phyloP scores from a whole-genome alignment of 2,329 filamentous ascomycete genomes.

The Colletotrichum musicola region DNA sequence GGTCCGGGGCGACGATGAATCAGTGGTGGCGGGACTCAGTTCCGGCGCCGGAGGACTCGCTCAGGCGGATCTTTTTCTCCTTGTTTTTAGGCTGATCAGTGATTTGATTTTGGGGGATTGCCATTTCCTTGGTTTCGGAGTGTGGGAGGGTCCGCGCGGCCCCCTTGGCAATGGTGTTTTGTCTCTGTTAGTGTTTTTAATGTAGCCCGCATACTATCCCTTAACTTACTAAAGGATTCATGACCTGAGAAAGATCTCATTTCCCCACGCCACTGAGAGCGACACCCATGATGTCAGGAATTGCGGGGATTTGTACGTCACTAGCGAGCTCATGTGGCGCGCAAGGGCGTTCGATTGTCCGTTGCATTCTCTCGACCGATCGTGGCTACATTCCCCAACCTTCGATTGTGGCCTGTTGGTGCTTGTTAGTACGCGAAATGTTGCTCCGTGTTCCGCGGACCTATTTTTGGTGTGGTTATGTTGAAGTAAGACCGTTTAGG shows the following conservation, averaged over 20 bases:
- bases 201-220: too few species aligned
- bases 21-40: constrained; percentile 4
- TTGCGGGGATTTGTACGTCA: constrained; percentile 32
- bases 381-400: not conserved
- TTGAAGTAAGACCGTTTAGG: constrained; percentile 18
- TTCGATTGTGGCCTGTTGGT: constrained; percentile 15
- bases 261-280: constrained; percentile 15
- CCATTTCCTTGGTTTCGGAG: constrained; percentile 11
- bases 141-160: constrained; percentile 30
- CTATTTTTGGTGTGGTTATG: constrained; percentile 11
- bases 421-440: too few species aligned
- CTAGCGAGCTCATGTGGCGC: constrained; percentile 22
- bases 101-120: not conserved
- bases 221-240: not conserved
- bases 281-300: constrained; percentile 12
- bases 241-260: constrained; percentile 1
- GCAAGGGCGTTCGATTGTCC: constrained; percentile 10
- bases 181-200: too few species aligned
- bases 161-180: constrained; percentile 6
- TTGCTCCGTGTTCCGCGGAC: not conserved
- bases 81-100: not conserved
- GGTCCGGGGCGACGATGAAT: not conserved
- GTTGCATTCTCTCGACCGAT: not conserved
- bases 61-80: constrained; percentile 22
- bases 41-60: constrained; percentile 1